Base-by-base conservation (phyloP, 2,329 filamentous ascomycete species). In the Xylariaceae sp. region DNA sequence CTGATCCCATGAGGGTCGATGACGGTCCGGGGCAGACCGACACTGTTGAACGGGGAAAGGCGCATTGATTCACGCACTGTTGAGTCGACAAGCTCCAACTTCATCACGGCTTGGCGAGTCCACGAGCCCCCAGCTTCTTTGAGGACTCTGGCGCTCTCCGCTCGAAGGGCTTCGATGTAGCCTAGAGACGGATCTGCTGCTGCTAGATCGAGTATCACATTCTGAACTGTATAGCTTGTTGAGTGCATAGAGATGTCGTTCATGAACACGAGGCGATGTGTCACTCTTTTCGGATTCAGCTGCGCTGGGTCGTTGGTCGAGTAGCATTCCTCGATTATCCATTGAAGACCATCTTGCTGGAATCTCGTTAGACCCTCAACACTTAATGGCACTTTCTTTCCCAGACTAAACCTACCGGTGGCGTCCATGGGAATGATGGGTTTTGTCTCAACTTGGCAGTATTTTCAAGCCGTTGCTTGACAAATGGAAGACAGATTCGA, bases 321-420 rank as follows among this genome's bases (percentile, higher is more conserved):
- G n/a, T 50, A 53, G 14, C 36, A 56, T 29, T 60, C 57, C 1
- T 60, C 57, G 7, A 60, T 56, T 9, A 60, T 48, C 53, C 57
- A 60, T 24, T 60, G 57, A 2, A 60, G 24, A 1, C 58, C 26
- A 16, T 53, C 54, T 34, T 44, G 24, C 53, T 52, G 14, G 17
- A 24, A n/a, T 33, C 23, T 12, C 6, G 19, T 8, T 24, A 29
- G 6, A 12, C 21, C 6, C 9, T n/a, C n/a, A n/a, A n/a, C n/a
- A n/a, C n/a, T n/a, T n/a, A n/a, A n/a, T n/a, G n/a, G n/a, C n/a
- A n/a, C n/a, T n/a, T n/a, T n/a, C n/a, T n/a, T n/a, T 23, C 16
- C 24, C 16, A 28, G 24, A 19, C 7, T n/a, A 4, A 8, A 21
- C 28, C 37, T 41, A 56, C 53, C 2, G 53, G 53, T 8, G 43